A percentile compares a stretch with the other conserved stretches of the same genome.
These are phyloP conservation scores for Coprinellus micaceus DNA, from an alignment of 768 basidiomycete species.

Conservation along the genomic window DNA sequence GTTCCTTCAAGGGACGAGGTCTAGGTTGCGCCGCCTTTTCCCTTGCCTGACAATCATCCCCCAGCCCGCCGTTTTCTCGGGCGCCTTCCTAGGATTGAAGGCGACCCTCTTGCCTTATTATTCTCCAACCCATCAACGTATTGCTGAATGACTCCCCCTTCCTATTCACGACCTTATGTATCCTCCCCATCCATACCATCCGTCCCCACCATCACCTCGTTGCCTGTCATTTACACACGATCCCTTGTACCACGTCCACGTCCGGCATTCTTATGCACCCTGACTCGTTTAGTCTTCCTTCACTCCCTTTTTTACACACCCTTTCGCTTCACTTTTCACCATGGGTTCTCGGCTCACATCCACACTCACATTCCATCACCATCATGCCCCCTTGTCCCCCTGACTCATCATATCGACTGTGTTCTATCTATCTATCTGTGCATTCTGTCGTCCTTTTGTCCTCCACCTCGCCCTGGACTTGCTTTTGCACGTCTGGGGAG, in stretches of 20 bases:
- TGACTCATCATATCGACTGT: neutral
- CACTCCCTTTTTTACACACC: constrained; percentile 17
- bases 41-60: constrained; percentile 12
- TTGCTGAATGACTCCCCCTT: constrained; percentile 10
- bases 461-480: constrained; percentile 45
- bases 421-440: constrained; percentile 9
- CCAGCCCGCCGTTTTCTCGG: constrained; percentile 14
- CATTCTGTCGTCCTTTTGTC: constrained; percentile 60
- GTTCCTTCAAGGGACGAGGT: neutral
- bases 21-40: constrained; percentile 13
- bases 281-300: constrained; percentile 19
- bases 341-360: constrained; percentile 12
- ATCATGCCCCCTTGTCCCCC: constrained; percentile 7
- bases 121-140: constrained; percentile 8
- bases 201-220: neutral
- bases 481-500: constrained; percentile 24
- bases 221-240: neutral
- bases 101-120: constrained; percentile 7
- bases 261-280: constrained; percentile 3
- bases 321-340: neutral
- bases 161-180: constrained; percentile 14
- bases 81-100: constrained; percentile 8
- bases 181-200: constrained; percentile 3
- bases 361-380: constrained; percentile 16
- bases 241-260: constrained; percentile 14